A percentile compares a stretch with the other conserved stretches of the same genome.
These are phyloP conservation scores for Penicillium expansum DNA, from an alignment of 2,329 filamentous ascomycete species.

Conservation along the genomic window DNA sequence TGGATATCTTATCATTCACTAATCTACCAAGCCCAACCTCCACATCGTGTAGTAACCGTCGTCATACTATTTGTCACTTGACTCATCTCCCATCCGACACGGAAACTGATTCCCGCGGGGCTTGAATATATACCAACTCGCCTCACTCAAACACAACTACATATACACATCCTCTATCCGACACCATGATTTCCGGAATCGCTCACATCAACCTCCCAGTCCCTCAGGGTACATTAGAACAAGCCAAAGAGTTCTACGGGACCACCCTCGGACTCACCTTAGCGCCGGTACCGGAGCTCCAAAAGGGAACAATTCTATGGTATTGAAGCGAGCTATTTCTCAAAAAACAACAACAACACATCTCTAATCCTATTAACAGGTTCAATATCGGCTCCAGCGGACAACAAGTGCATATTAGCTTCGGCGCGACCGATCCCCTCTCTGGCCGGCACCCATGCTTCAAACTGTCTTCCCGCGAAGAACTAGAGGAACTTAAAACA, in stretches of 20 bases:
- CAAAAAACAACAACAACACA: too few relatives aligned
- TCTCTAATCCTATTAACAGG: constrained; percentile 23
- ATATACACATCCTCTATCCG: neutral
- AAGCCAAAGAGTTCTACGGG: constrained; percentile 56
- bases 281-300: constrained; percentile 53
- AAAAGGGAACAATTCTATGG: constrained; percentile 55
- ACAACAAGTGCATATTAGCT: constrained; percentile 58
- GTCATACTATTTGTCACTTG: neutral
- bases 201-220: constrained; percentile 61
- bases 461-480: constrained; percentile 48
- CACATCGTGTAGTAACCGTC: neutral
- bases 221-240: constrained; percentile 51
- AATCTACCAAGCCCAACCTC: neutral
- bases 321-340: constrained; percentile 27
- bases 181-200: constrained; percentile 52
- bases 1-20: neutral
- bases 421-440: constrained; percentile 41
- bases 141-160: neutral
- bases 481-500: constrained; percentile 49
- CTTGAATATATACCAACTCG: neutral
- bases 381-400: constrained; percentile 55
- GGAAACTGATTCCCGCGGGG: constrained; percentile 6
- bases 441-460: constrained; percentile 60
- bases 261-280: constrained; percentile 55
- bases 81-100: neutral